Base-by-base conservation (phyloP, 805 yeast genomes). In the Metschnikowia picachoensis region DNA sequence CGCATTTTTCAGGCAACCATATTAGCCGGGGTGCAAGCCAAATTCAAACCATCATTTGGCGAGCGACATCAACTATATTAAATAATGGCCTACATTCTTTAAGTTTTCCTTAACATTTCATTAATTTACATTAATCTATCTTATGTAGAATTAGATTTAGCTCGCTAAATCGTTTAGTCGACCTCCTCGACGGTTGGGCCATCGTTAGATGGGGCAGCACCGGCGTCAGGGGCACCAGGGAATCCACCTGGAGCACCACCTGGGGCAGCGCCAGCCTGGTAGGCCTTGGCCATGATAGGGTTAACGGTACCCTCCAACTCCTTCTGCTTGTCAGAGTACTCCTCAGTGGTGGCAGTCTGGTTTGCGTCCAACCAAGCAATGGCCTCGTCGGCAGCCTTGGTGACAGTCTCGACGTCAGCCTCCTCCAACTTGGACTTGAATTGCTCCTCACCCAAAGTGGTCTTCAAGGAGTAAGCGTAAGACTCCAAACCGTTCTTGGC, bases 401-500 rank as follows among this genome's bases (percentile, higher is more conserved):
- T 76, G 58, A 89, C 77, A 60, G 78, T 73, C 69, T 82, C 83
- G 58, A 79, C 73, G 62, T 85, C 92, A 50, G 77, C 76, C 53
- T 77, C 86, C 48, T 79, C 82, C 60, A 69, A 64, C 68, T 59
- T 72, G 54, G 68, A 88, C 71, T 85, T 83, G 76, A 87, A 83
- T 57, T 74, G 71, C 65, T 83, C 83, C 73, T 87, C 95, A 56
- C 77, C 48, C 51, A 55, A 52, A 41, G 58, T 51, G 50, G 58
- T 84, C 85, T 90, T 91, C 70, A 91, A 80, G 43, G 94, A 85
- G 83, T 88, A 91, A 58, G 96, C 87, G 72, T 89, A 92, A 35
- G 97, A 87, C 80, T 91, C 97, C 67, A 92, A 82, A 63, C 85
- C 91, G 76, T 91, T 92, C 89, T 89, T 90, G 72, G 95, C 89